phyloP scores from a whole-genome alignment of 352 stramenopile species.

The Phytophthora chlamydospora region DNA sequence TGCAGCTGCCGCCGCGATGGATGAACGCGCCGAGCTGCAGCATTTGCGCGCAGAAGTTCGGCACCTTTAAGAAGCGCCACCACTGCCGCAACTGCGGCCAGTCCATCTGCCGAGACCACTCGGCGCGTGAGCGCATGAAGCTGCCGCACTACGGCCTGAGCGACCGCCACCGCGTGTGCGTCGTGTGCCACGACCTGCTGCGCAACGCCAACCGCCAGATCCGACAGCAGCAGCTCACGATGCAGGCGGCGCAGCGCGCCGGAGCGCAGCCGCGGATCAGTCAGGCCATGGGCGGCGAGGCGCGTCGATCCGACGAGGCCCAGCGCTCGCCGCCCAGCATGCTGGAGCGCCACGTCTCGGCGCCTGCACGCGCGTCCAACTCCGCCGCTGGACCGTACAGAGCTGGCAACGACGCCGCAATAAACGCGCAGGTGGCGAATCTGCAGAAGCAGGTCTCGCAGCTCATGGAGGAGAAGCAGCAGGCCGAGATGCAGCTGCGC shows the following conservation, averaged over 20 bases:
- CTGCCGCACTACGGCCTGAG: conserved; percentile 83
- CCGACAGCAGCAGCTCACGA: conserved; percentile 35
- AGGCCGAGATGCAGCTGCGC: conserved; percentile 77
- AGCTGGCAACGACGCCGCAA: conserved; percentile 44
- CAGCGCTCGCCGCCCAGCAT: conserved; percentile 40
- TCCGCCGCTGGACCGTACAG: conserved; percentile 17
- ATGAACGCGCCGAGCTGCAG: conserved; percentile 85
- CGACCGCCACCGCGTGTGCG: conserved; percentile 83
- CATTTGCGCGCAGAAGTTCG: conserved; percentile 86
- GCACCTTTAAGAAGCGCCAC: conserved; percentile 83
- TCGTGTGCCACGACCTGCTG: conserved; percentile 79
- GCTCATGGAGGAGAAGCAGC: conserved; percentile 87
- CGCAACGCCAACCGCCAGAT: conserved; percentile 54
- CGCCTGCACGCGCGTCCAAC: conserved; percentile 54
- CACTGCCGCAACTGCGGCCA: conserved; percentile 89
- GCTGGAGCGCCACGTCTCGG: conserved; percentile 80
- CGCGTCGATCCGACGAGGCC: conserved; percentile 67
- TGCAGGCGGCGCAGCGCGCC: conserved; percentile 37
- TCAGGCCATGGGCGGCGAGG: conserved; percentile 29
- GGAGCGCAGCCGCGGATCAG: conserved; percentile 25
- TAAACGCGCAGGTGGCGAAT: conserved; percentile 82
- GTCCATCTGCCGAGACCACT: conserved; percentile 88
- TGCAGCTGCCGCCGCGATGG: conserved; percentile 83
- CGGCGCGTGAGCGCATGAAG: conserved; percentile 79
- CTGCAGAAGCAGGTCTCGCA: conserved; percentile 86